These are phyloP conservation scores for Mariannaea elegans DNA, from an alignment of 2,329 filamentous ascomycete genomes.

Conservation along the genomic window DNA sequence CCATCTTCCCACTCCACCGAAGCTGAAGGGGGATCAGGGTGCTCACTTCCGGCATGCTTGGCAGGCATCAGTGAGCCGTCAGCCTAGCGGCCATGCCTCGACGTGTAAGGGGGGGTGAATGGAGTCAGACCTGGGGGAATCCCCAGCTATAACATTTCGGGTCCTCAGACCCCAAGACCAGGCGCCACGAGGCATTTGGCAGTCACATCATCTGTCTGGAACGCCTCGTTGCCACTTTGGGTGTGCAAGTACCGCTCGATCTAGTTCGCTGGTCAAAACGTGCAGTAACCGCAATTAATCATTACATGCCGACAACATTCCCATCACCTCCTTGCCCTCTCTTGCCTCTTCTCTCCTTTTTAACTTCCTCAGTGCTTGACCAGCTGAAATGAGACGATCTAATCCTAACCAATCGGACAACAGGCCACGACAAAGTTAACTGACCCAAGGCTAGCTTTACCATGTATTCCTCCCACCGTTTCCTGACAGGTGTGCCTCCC, in stretches of 20 bases:
- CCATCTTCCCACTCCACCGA: slow-evolving; percentile 23
- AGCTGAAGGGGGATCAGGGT: slow-evolving; percentile 22
- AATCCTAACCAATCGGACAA: slow-evolving; percentile 7
- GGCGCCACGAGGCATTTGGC: slow-evolving; percentile 23
- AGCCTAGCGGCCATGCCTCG: slow-evolving; percentile 8
- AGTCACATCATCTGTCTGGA: slow-evolving; percentile 18
- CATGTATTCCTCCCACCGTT: slow-evolving; percentile 19
- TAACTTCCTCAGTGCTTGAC: background rate
- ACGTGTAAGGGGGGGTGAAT: slow-evolving; percentile 16
- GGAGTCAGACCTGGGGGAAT: slow-evolving; percentile 21
- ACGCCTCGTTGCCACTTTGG: slow-evolving; percentile 19
- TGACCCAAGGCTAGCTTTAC: slow-evolving; percentile 15
- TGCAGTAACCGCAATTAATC: background rate
- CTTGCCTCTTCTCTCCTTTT: background rate
- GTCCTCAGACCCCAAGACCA: slow-evolving; percentile 9
- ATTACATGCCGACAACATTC: background rate
- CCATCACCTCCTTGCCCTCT: background rate
- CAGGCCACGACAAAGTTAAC: slow-evolving; percentile 22
- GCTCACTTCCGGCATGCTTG: slow-evolving; percentile 23
- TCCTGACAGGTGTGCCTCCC: background rate
- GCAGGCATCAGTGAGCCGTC: slow-evolving; percentile 22
- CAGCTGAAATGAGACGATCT: slow-evolving; percentile 17
- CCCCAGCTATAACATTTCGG: slow-evolving; percentile 1
- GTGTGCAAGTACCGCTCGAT: slow-evolving; percentile 26
- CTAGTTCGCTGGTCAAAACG: too few species aligned